phyloP scores from a whole-genome alignment of 768 basidiomycete species.

The Tulasnella sp. region DNA sequence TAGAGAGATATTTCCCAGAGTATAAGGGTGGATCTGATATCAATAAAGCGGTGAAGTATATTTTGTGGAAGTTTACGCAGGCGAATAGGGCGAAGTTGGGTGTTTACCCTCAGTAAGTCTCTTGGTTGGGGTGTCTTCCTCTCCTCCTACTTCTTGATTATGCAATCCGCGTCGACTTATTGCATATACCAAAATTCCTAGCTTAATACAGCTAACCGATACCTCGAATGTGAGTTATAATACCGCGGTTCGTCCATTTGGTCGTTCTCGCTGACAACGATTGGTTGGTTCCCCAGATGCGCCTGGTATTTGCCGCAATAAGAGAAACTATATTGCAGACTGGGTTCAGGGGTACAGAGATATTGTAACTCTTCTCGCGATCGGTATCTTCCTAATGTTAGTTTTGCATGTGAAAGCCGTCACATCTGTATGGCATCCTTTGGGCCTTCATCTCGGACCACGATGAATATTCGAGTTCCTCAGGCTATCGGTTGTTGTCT shows the following conservation, averaged over 20 bases:
- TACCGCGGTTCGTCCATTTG: background rate
- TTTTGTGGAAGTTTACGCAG: slow-evolving; percentile 94
- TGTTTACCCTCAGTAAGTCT: slow-evolving; percentile 85
- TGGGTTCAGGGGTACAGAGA: too few relatives aligned
- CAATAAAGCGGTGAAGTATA: slow-evolving; percentile 93
- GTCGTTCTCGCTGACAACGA: too few relatives aligned
- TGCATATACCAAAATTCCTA: slow-evolving; percentile 39
- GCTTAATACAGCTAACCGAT: slow-evolving; percentile 86
- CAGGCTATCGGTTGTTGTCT: too few relatives aligned
- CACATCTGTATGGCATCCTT: too few relatives aligned
- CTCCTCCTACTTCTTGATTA: background rate
- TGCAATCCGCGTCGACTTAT: slow-evolving; percentile 28
- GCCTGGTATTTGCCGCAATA: too few relatives aligned
- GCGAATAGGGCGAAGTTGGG: slow-evolving; percentile 82
- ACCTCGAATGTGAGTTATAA: slow-evolving; percentile 66
- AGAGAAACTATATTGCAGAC: too few relatives aligned
- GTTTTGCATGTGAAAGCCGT: too few relatives aligned
- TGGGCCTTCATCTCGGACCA: too few relatives aligned
- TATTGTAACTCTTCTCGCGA: too few relatives aligned
- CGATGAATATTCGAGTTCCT: too few relatives aligned
- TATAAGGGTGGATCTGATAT: slow-evolving; percentile 52
- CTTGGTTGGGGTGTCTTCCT: slow-evolving; percentile 40
- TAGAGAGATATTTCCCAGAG: slow-evolving; percentile 53
- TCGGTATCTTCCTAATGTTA: too few relatives aligned
- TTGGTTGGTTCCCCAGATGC: too few relatives aligned